phyloP scores from a whole-genome alignment of 176 grass and related monocot genomes.

The Carex cristatella region DNA sequence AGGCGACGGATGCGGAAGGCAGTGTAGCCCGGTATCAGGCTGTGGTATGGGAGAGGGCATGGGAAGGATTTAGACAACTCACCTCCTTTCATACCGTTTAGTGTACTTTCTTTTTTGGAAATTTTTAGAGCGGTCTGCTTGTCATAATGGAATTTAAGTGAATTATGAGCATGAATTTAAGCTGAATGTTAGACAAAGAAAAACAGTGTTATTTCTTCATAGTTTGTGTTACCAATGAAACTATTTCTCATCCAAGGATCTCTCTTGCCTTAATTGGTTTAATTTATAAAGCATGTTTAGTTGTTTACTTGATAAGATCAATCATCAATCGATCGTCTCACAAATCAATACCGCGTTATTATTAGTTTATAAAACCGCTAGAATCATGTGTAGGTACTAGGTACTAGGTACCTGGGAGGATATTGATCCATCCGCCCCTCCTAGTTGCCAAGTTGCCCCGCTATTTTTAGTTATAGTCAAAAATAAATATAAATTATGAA shows the following conservation, averaged over 20 bases:
- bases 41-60: slow-evolving; percentile 38
- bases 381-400: no score
- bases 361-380: neutral
- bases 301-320: neutral
- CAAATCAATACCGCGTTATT: neutral
- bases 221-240: no score
- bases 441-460: no score
- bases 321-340: neutral
- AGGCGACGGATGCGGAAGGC: neutral
- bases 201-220: neutral
- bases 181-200: neutral
- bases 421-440: no score
- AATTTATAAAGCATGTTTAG: neutral
- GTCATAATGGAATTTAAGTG: neutral
- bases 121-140: neutral
- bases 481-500: no score
- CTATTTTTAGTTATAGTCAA: no score
- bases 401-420: no score
- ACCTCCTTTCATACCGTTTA: slow-evolving; percentile 26
- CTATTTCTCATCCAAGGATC: no score
- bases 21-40: slow-evolving; percentile 7
- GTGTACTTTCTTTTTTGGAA: neutral
- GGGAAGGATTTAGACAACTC: slow-evolving; percentile 31
- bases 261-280: neutral
- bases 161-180: neutral